Percentiles rank a stretch among this genome's conserved stretches.
Evolutionary conservation across 73 alveolate species (phyloP).

Genomic region (Urostyla sp.): DNA sequence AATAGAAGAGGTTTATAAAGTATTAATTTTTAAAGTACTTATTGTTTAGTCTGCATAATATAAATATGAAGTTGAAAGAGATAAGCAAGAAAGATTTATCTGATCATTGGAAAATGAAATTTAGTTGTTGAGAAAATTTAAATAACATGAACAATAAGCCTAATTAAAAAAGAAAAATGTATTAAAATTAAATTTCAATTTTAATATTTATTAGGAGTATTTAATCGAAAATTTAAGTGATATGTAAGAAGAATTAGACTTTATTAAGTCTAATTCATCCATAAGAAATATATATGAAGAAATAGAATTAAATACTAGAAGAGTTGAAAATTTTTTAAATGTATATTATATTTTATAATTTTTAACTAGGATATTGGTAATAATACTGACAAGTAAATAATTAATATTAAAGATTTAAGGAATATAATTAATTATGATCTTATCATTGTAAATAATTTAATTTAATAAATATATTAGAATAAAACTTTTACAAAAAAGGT

Average conservation of each 20-base stretch:
- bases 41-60: too few relatives aligned
- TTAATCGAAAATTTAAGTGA: conserved; percentile 15
- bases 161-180: conserved; percentile 31
- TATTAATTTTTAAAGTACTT: conserved; percentile 10
- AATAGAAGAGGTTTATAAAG: not conserved
- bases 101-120: conserved; percentile 38
- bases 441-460: not conserved
- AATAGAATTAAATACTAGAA: conserved; percentile 24
- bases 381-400: conserved; percentile 20
- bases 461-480: not conserved
- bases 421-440: conserved; percentile 35
- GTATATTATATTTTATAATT: too few relatives aligned
- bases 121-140: conserved; percentile 28
- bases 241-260: conserved; percentile 20
- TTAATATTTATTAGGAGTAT: not conserved
- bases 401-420: conserved; percentile 30
- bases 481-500: conserved; percentile 35
- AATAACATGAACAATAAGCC: conserved; percentile 22
- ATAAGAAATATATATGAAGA: conserved; percentile 36
- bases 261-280: conserved; percentile 22
- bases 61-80: conserved; percentile 22
- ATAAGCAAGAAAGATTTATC: conserved; percentile 26
- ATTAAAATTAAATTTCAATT: not conserved
- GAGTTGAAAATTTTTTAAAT: conserved; percentile 24
- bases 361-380: conserved; percentile 22